A percentile compares a stretch with the other conserved stretches of the same genome.
phyloP scores from a whole-genome alignment of 2,329 filamentous ascomycete species.

The Graphium sp. region DNA sequence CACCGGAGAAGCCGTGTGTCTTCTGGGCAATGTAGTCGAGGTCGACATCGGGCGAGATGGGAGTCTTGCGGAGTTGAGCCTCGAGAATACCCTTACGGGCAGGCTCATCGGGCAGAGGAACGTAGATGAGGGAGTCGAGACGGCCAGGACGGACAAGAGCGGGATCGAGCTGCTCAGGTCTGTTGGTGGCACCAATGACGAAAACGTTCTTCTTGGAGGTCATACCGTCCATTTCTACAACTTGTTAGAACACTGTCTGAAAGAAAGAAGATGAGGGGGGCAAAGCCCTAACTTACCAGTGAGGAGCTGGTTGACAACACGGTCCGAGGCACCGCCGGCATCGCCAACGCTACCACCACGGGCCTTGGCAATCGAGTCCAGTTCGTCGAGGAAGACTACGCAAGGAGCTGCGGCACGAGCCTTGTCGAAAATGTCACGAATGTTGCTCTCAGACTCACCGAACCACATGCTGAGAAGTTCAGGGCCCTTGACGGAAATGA shows the following conservation, averaged over 20 bases:
- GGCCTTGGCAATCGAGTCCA: slow-evolving; percentile 98
- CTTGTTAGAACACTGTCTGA: slow-evolving; percentile 20
- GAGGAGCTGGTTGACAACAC: slow-evolving; percentile 98
- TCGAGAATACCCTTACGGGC: slow-evolving; percentile 82
- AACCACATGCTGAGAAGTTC: slow-evolving; percentile 99
- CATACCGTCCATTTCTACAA: slow-evolving; percentile 92
- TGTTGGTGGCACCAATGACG: slow-evolving; percentile 96
- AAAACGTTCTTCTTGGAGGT: slow-evolving; percentile 99
- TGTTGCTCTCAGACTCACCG: slow-evolving; percentile 99
- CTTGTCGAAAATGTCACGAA: slow-evolving; percentile 99
- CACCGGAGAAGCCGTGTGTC: slow-evolving; percentile 98
- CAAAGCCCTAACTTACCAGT: slow-evolving; percentile 50
- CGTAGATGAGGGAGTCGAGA: slow-evolving; percentile 97
- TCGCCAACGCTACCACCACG: slow-evolving; percentile 94
- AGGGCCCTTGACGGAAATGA: slow-evolving; percentile 98
- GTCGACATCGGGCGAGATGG: slow-evolving; percentile 74
- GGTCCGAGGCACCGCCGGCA: slow-evolving; percentile 94
- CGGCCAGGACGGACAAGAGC: slow-evolving; percentile 95
- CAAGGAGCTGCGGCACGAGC: slow-evolving; percentile 94
- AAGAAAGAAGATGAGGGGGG: background rate
- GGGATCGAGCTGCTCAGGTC: slow-evolving; percentile 95
- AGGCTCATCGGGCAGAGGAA: slow-evolving; percentile 82
- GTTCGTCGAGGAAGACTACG: slow-evolving; percentile 94
- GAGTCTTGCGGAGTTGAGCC: slow-evolving; percentile 97
- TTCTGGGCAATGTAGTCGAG: slow-evolving; percentile 85